Evolutionary conservation across 2,329 filamentous ascomycete species (phyloP), one percentile per base, ranked within the genome.

Genomic region (Grosmannia clavigera): DNA sequence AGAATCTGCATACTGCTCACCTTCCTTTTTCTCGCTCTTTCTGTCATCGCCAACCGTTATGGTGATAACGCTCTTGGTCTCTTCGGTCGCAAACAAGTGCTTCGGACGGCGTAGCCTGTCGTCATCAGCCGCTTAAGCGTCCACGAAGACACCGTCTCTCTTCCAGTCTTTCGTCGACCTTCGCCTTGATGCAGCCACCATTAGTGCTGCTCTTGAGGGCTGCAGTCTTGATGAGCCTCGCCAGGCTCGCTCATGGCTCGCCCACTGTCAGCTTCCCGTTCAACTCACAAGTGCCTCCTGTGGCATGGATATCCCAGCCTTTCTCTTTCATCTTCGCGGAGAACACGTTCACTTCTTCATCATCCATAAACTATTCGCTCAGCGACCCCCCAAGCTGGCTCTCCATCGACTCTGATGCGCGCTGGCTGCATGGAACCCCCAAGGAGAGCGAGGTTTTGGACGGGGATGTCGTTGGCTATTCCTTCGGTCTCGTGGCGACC

Each of bases 211-310:
- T 29, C 16, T 48, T 3, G 3, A 25, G 25, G 6, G 61, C 48
- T 31, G 61, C 57, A 29, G 64, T 58, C 48, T 60, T 61, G 60
- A 58, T 58, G 5, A 48, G 60, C 57, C 51, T 62, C 50, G 25
- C 61, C 55, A 65, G 61, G 46, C 55, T 61, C 25, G 64, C 57
- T 27, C 33, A 48, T 46, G 70, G 74, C 58, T 67, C 71, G 22
- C 81, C 81, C 12, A 67, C 70, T 29, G 68, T 78, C 55, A 74
- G 76, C 55, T 92, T 92, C 66, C 90, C 90, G 0, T 78, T 95
- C 71, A 95, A 94, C 72, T 85, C 88, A 2, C 91, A 96, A 71
- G 80, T 95, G 1, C 90, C 90, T 38, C 86, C 87, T 3, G 86
- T 92, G 58, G 90, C 89, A 25, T 81, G 87, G 64, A 76, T 88